These are phyloP conservation scores for Ordospora pajunii DNA, from an alignment of 371 early-diverging fungal species.

Conservation along the genomic window DNA sequence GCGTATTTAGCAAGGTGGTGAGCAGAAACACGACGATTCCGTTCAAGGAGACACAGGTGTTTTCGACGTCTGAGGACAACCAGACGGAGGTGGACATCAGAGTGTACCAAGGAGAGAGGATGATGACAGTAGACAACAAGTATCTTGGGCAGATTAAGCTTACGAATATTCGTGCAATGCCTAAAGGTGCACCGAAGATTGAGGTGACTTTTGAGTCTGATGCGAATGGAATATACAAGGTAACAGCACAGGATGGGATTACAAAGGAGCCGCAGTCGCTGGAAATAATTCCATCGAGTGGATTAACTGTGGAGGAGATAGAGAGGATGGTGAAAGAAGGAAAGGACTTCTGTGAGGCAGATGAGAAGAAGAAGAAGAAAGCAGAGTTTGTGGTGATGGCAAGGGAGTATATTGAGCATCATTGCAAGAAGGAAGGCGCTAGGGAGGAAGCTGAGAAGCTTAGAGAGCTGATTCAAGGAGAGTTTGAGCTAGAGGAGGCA, in stretches of 20 bases:
- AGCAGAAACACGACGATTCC: constrained; percentile 95
- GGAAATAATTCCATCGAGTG: constrained; percentile 87
- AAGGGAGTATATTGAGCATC: constrained; percentile 72
- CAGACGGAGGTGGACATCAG: constrained; percentile 91
- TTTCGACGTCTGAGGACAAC: constrained; percentile 96
- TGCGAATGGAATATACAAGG: constrained; percentile 95
- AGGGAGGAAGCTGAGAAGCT: background rate
- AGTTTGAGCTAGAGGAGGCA: constrained; percentile 11
- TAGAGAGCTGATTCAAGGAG: background rate
- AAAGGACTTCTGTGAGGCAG: constrained; percentile 75
- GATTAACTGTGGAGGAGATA: constrained; percentile 82
- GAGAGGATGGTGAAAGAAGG: constrained; percentile 86
- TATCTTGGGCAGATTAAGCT: constrained; percentile 89
- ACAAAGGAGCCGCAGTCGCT: constrained; percentile 83
- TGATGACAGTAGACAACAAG: constrained; percentile 87
- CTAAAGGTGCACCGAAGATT: constrained; percentile 86
- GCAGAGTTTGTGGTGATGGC: constrained; percentile 82
- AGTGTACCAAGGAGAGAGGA: constrained; percentile 97
- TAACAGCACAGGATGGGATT: constrained; percentile 87
- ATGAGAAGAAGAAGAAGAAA: constrained; percentile 77
- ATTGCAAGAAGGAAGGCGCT: background rate
- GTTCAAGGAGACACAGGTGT: constrained; percentile 92
- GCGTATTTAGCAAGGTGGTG: constrained; percentile 85
- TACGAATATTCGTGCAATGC: constrained; percentile 65
- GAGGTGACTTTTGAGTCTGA: constrained; percentile 96